Evolutionary conservation across 2,329 filamentous ascomycete genomes (phyloP), one percentile per base, ranked within the genome.

Genomic region (Aspergillus flavus): DNA sequence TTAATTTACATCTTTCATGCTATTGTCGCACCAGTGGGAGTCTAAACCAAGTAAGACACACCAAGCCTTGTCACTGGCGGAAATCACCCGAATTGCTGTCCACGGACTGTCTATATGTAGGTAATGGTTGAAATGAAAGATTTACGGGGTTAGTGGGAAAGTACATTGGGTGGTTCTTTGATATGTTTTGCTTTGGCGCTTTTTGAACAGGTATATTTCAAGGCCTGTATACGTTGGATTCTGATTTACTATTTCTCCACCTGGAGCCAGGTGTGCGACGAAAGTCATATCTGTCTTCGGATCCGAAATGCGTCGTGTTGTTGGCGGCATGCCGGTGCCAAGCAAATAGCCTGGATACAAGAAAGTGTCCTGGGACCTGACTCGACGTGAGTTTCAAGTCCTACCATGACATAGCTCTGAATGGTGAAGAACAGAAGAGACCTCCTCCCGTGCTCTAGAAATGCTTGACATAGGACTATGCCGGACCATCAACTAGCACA

Each of bases 41-140:
- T 11, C 34, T 55, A 55, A 36, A 39, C 32, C n/a, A 39, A 19
- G n/a, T 55, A 55, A 55, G 34, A 55, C 32, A 55, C 32, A 55
- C 32, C 32, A 55, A 55, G 52, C 32, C 32, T 41, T 39, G 52
- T 39, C 34, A 36, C 34, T 55, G 34, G 28, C 52, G 52, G 32
- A 55, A 39, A 39, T 55, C 32, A 12, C 3, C 52, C 32, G 52
- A 55, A 11, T 28, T 39, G 7, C 6, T 7, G 14, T 30, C 11
- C 26, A 14, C 21, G 3, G 12, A 14, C 23, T 10, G n/a, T 26
- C 46, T 30, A 50, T 9, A 26, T 28, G n/a, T 28, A 48, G 21
- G 5, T 46, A 23, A 12, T 6, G 21, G 21, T 14, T 10, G 0
- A 23, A 46, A 21, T 6, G 11, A 12, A 14, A 23, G 43, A 23